Conservation (phyloP, 495 filamentous ascomycete species). For the Neurospora tetrasperma region DNA sequence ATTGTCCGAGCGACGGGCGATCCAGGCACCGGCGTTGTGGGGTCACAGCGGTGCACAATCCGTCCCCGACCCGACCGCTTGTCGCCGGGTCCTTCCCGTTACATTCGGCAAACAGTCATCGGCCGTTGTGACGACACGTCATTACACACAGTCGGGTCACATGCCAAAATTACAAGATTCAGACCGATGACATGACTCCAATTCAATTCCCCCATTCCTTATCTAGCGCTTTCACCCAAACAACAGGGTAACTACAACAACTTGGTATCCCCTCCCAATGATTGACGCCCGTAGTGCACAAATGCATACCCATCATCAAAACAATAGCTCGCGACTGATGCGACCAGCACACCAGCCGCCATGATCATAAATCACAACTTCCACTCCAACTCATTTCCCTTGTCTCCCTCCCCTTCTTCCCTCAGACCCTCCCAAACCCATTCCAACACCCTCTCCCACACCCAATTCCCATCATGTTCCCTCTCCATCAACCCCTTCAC, state of each 20-base stretch:
- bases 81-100: background rate
- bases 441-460: conserved; percentile 34
- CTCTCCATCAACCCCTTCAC: conserved; percentile 15
- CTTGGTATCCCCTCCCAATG: background rate
- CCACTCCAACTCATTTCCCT: background rate
- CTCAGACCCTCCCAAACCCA: conserved; percentile 26
- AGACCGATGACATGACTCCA: background rate
- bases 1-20: background rate
- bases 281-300: background rate
- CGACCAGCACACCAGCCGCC: background rate
- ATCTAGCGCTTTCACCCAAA: background rate
- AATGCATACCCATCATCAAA: background rate
- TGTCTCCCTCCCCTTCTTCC: background rate
- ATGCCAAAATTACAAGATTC: background rate
- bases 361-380: background rate
- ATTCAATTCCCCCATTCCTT: background rate
- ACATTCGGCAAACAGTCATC: background rate
- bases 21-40: background rate
- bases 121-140: background rate
- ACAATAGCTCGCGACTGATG: background rate
- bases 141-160: background rate
- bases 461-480: conserved; percentile 31
- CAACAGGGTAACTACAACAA: background rate
- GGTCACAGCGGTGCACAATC: background rate
- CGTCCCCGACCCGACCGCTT: background rate